Conservation (phyloP, 1,284 basidiomycete genomes). For the Meira nashicola region DNA sequence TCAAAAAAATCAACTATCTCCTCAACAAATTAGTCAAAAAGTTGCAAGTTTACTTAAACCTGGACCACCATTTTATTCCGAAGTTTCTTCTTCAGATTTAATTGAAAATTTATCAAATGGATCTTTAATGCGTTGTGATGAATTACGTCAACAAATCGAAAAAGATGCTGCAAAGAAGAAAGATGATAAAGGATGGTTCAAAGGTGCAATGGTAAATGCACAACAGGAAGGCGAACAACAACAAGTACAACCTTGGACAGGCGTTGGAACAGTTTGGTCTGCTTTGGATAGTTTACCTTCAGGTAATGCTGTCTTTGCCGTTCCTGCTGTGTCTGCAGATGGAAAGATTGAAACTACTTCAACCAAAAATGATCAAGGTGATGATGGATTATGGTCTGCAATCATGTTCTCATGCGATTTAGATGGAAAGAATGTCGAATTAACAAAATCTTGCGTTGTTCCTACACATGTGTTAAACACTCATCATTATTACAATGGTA, state of each 20-base stretch:
- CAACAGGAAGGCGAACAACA: not conserved
- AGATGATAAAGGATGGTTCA: not conserved
- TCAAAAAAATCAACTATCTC: constrained; percentile 23
- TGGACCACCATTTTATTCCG: constrained; percentile 41
- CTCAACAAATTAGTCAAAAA: constrained; percentile 36
- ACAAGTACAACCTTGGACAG: constrained; percentile 20
- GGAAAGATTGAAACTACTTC: not conserved
- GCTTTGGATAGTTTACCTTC: constrained; percentile 30
- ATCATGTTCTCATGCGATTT: constrained; percentile 33
- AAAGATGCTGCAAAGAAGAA: not conserved
- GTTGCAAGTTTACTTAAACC: constrained; percentile 41
- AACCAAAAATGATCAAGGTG: constrained; percentile 18
- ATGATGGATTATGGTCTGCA: constrained; percentile 40
- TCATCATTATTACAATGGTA: constrained; percentile 36
- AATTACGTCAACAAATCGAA: constrained; percentile 8
- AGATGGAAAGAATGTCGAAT: constrained; percentile 23
- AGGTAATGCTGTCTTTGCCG: constrained; percentile 21
- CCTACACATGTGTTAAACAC: constrained; percentile 29
- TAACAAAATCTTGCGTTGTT: constrained; percentile 31
- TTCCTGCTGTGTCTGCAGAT: constrained; percentile 18
- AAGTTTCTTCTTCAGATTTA: constrained; percentile 34
- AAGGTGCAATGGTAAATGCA: not conserved
- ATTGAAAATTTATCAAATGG: constrained; percentile 30
- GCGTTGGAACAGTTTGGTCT: constrained; percentile 38
- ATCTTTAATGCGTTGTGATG: constrained; percentile 38